Evolutionary conservation across 148 eudicot species (phyloP), one percentile per base, ranked within the genome.

Genomic region (Cornus kousa): DNA sequence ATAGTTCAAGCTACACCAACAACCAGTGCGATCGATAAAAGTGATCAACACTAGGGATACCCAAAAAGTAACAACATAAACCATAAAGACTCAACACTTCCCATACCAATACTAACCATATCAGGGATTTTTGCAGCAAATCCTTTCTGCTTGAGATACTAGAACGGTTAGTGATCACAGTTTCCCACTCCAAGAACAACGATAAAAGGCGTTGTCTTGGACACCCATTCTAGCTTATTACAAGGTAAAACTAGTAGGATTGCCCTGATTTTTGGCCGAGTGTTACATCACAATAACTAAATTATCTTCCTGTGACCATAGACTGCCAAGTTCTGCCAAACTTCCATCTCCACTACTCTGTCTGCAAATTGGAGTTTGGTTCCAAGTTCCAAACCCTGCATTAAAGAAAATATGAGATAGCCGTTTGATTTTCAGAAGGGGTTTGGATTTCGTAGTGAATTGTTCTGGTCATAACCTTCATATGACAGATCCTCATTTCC

Each of bases 151-250:
- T 62, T 62, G 6, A 22, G 68, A 82, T 8, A 39, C 59, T 9
- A 35, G 57, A 46, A 24, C 4, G 20, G 48, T 5, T 46, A n/a
- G 68, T 57, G 23, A 2, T 75, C 5, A 43, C 8, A 10, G 23
- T 73, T 7, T 37, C 31, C 48, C 23, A 66, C 78, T 83, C 90
- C 85, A 83, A 82, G 83, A 84, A 83, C 87, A 80, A 86, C 89
- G 43, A 82, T 87, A 91, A 88, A 92, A 88, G 91, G 80, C 82
- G 80, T 80, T 57, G 83, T 87, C 89, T 85, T 81, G 80, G 87
- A 85, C 84, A 59, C 59, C 65, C 74, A 68, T 80, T 65, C 71
- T 35, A 66, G 78, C 74, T 55, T 82, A 74, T 23, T 19, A 70
- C 57, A 72, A 74, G 75, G 48, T 32, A 71, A 81, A 81, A 40